These are phyloP conservation scores for Fusarium pseudocircinatum DNA, from an alignment of 2,329 filamentous ascomycete genomes.

Conservation along the genomic window DNA sequence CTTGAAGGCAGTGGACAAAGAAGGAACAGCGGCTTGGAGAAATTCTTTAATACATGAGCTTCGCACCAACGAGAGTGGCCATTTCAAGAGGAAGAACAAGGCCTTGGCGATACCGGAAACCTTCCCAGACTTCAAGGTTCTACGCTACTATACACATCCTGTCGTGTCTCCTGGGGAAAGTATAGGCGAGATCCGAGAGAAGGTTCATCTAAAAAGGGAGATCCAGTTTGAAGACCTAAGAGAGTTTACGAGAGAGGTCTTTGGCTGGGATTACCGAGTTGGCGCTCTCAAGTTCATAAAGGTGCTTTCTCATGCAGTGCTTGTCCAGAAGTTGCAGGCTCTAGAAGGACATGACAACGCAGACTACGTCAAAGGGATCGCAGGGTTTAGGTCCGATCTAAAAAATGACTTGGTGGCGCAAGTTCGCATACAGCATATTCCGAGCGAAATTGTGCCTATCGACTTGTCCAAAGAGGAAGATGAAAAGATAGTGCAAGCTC, in stretches of 20 bases:
- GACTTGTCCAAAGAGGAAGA: slow-evolving; percentile 79
- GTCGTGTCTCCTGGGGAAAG: slow-evolving; percentile 75
- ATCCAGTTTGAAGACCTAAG: slow-evolving; percentile 65
- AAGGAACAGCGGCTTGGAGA: slow-evolving; percentile 75
- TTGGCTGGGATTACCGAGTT: slow-evolving; percentile 83
- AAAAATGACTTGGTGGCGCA: slow-evolving; percentile 81
- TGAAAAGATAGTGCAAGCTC: slow-evolving; percentile 61
- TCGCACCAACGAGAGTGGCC: slow-evolving; percentile 81
- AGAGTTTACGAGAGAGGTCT: slow-evolving; percentile 78
- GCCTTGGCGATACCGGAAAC: slow-evolving; percentile 78
- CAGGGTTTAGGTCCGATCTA: slow-evolving; percentile 73
- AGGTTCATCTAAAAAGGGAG: slow-evolving; percentile 35
- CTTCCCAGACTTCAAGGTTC: slow-evolving; percentile 82
- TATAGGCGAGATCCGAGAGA: slow-evolving; percentile 42
- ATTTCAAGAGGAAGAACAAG: slow-evolving; percentile 81
- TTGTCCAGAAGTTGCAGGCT: slow-evolving; percentile 66
- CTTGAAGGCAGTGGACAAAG: slow-evolving; percentile 67
- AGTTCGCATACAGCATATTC: slow-evolving; percentile 80
- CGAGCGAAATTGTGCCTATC: slow-evolving; percentile 79
- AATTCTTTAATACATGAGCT: slow-evolving; percentile 78
- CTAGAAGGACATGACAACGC: slow-evolving; percentile 45
- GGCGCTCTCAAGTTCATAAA: slow-evolving; percentile 88
- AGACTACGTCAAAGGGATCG: slow-evolving; percentile 72
- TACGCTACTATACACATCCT: slow-evolving; percentile 89
- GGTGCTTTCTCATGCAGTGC: slow-evolving; percentile 78